A percentile compares a stretch with the other conserved stretches of the same genome.
Evolutionary conservation across 2,329 filamentous ascomycete species (phyloP).

Genomic region (Scolecobasidium constrictum): DNA sequence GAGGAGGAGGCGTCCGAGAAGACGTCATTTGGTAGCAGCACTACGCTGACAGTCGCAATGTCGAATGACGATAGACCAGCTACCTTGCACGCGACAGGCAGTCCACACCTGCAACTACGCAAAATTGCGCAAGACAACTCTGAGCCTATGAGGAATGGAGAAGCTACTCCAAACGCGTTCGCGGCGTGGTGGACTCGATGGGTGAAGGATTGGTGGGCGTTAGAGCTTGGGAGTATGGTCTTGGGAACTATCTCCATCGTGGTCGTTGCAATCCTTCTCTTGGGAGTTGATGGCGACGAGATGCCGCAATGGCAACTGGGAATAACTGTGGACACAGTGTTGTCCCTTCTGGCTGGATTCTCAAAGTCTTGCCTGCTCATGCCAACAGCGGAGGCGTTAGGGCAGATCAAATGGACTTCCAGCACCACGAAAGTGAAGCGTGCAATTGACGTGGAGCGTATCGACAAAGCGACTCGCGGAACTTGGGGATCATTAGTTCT

Average conservation of each 20-base stretch:
- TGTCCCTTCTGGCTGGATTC: constrained; percentile 20
- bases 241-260: constrained; percentile 22
- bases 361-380: constrained; percentile 21
- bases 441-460: constrained; percentile 3
- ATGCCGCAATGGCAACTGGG: constrained; percentile 22
- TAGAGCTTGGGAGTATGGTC: constrained; percentile 18
- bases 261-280: constrained; percentile 23
- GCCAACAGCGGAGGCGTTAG: constrained; percentile 20
- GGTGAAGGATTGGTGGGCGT: constrained; percentile 16
- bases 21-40: too few relatives aligned
- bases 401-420: constrained; percentile 24
- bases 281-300: constrained; percentile 18
- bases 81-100: too few relatives aligned
- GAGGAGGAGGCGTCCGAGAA: too few relatives aligned
- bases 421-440: constrained; percentile 10
- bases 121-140: too few relatives aligned
- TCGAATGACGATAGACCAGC: too few relatives aligned
- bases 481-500: constrained; percentile 6
- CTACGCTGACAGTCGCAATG: too few relatives aligned
- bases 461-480: constrained; percentile 8
- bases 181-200: constrained; percentile 4
- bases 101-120: too few relatives aligned
- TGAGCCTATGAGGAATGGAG: too few relatives aligned
- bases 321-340: constrained; percentile 21
- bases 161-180: too few relatives aligned